A percentile compares a stretch with the other conserved stretches of the same genome.
Conservation (phyloP, 163 green algal species). For the Botryococcus braunii region DNA sequence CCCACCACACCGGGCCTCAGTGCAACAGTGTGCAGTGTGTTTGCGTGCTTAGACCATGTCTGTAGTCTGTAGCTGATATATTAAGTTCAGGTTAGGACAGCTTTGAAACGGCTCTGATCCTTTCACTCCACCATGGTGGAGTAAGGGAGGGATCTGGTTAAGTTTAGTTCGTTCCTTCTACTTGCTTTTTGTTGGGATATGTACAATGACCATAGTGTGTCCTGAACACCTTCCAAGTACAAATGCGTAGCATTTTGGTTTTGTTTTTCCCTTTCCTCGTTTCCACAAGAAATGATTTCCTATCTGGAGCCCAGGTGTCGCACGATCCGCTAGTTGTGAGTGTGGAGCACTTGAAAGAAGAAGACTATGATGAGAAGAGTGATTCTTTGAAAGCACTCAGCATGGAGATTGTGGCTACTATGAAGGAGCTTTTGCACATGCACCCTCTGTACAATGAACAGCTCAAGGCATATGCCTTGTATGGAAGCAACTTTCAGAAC, state of each 20-base stretch:
- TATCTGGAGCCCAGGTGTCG: slow-evolving; percentile 9
- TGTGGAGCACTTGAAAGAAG: slow-evolving; percentile 77
- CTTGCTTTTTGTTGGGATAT: not conserved
- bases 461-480: slow-evolving; percentile 54
- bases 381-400: slow-evolving; percentile 78
- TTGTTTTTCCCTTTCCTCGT: not conserved
- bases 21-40: too few species aligned
- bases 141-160: slow-evolving; percentile 52
- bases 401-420: slow-evolving; percentile 90
- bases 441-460: slow-evolving; percentile 95
- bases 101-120: too few species aligned
- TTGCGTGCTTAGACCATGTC: too few species aligned
- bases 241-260: not conserved
- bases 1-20: too few species aligned
- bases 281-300: not conserved
- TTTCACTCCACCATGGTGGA: not conserved
- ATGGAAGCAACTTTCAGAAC: slow-evolving; percentile 80
- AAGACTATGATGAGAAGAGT: slow-evolving; percentile 52
- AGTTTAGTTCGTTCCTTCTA: slow-evolving; percentile 40
- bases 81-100: too few species aligned
- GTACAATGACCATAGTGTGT: not conserved
- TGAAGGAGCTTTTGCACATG: slow-evolving; percentile 89
- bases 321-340: slow-evolving; percentile 48
- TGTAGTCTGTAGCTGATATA: too few species aligned
- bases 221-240: not conserved